Evolutionary conservation across 192 early-diverging fungal genomes (phyloP).

Genomic region (Coemansia sp.): DNA sequence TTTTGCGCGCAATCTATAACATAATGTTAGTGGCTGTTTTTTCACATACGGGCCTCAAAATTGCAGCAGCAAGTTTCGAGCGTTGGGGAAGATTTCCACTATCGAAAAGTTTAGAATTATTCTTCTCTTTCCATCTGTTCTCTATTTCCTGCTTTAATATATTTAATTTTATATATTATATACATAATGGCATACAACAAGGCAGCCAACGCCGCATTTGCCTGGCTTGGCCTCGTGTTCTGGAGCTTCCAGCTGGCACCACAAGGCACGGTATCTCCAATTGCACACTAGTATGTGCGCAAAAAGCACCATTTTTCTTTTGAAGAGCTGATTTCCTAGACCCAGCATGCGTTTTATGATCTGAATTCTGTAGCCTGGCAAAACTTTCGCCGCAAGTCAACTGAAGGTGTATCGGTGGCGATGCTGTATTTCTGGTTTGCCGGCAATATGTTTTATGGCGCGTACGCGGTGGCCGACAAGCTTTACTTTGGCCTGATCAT

Average conservation of each 20-base stretch:
- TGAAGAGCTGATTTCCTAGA: slow-evolving; percentile 20
- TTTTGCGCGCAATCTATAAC: too few relatives aligned
- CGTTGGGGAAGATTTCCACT: neutral
- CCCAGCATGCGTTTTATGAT: neutral
- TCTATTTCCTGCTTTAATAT: neutral
- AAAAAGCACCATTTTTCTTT: neutral
- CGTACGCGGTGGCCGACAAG: slow-evolving; percentile 35
- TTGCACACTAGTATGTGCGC: too few relatives aligned
- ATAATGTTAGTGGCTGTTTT: neutral
- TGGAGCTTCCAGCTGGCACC: slow-evolving; percentile 57
- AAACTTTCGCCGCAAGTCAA: slow-evolving; percentile 50
- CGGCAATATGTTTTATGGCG: slow-evolving; percentile 48
- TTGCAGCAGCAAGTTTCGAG: neutral
- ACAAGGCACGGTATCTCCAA: slow-evolving; percentile 47
- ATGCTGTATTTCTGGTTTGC: slow-evolving; percentile 54
- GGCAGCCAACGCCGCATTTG: slow-evolving; percentile 37
- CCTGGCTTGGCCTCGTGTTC: slow-evolving; percentile 51
- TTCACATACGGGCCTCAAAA: neutral
- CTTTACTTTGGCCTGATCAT: slow-evolving; percentile 48
- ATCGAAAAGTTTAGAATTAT: neutral
- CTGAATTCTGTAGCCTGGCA: slow-evolving; percentile 46
- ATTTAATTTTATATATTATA: slow-evolving; percentile 1
- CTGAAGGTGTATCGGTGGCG: slow-evolving; percentile 40
- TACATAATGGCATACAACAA: slow-evolving; percentile 45
- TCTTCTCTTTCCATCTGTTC: neutral